These are phyloP conservation scores for Buxus sempervirens DNA, from an alignment of 164 flowering plant species.

Conservation along the genomic window DNA sequence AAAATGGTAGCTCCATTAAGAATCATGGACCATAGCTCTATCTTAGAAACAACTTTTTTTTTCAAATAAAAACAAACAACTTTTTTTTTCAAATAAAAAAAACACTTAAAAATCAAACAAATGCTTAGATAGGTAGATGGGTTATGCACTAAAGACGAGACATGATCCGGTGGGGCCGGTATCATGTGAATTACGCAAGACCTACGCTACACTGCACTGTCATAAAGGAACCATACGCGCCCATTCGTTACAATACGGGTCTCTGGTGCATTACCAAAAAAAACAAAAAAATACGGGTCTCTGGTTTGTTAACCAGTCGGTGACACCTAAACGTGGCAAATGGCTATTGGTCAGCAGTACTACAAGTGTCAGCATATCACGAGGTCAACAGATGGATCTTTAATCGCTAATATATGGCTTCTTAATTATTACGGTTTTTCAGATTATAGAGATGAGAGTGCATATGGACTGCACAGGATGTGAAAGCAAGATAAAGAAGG, in stretches of 20 bases:
- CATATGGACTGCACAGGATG: conserved; percentile 79
- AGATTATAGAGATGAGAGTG: conserved; percentile 73
- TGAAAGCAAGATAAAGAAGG: conserved; percentile 58
- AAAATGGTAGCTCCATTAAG: too few species aligned
- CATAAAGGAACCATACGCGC: neutral
- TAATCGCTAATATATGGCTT: neutral
- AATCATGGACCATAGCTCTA: too few species aligned
- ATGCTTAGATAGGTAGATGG: neutral
- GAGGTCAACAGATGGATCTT: neutral
- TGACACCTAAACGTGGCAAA: neutral
- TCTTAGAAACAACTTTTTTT: too few species aligned
- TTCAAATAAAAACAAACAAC: too few species aligned
- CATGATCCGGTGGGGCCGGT: conserved; percentile 1
- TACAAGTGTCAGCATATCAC: neutral
- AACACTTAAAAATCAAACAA: too few species aligned
- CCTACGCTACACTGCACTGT: too few species aligned
- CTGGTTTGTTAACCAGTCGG: neutral
- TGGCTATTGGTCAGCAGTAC: neutral
- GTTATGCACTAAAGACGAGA: neutral
- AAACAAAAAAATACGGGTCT: too few species aligned
- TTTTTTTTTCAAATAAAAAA: too few species aligned
- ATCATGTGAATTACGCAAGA: conserved; percentile 6
- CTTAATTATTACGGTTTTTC: conserved; percentile 10
- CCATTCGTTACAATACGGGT: too few species aligned
- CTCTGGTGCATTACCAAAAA: too few species aligned